A percentile compares a stretch with the other conserved stretches of the same genome.
phyloP scores from a whole-genome alignment of 1,284 basidiomycete genomes.

The Cutaneotrichosporon sp. region DNA sequence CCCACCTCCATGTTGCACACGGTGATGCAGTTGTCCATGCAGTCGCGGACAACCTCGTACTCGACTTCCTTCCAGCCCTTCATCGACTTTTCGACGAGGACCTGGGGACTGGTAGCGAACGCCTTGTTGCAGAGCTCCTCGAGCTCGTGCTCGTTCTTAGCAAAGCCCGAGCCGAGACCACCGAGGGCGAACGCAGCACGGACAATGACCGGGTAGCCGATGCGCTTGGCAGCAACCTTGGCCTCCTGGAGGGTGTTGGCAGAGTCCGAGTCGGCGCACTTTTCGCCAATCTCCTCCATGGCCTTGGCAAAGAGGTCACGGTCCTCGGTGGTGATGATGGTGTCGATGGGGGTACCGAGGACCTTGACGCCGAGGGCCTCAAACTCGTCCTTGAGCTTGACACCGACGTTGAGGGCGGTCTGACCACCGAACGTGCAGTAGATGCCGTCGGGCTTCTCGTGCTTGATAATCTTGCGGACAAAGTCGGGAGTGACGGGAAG shows the following conservation, averaged over 20 bases:
- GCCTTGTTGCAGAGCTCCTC: conserved; percentile 84
- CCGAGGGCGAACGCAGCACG: conserved; percentile 95
- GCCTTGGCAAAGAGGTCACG: conserved; percentile 87
- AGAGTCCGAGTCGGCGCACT: conserved; percentile 77
- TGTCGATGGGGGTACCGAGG: conserved; percentile 93
- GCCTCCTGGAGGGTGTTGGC: conserved; percentile 79
- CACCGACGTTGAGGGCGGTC: conserved; percentile 93
- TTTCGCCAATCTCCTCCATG: conserved; percentile 96
- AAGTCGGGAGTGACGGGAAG: conserved; percentile 97
- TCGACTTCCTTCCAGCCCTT: conserved; percentile 99
- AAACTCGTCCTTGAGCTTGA: conserved; percentile 96
- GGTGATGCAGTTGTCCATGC: conserved; percentile 87
- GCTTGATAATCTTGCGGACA: conserved; percentile 94
- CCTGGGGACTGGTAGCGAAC: conserved; percentile 94
- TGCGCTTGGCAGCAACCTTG: conserved; percentile 70
- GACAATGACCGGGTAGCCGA: conserved; percentile 96
- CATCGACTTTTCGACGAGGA: conserved; percentile 97
- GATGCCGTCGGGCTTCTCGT: conserved; percentile 97
- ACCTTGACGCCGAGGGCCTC: conserved; percentile 78
- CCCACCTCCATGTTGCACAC: conserved; percentile 99
- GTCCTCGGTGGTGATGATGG: conserved; percentile 96
- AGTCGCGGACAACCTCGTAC: conserved; percentile 98
- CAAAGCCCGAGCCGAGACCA: conserved; percentile 91
- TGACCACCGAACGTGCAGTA: conserved; percentile 98
- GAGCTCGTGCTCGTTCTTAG: conserved; percentile 80